Conservation (phyloP, 2,329 filamentous ascomycete genomes). For the Ceratocystis eucalypticola region DNA sequence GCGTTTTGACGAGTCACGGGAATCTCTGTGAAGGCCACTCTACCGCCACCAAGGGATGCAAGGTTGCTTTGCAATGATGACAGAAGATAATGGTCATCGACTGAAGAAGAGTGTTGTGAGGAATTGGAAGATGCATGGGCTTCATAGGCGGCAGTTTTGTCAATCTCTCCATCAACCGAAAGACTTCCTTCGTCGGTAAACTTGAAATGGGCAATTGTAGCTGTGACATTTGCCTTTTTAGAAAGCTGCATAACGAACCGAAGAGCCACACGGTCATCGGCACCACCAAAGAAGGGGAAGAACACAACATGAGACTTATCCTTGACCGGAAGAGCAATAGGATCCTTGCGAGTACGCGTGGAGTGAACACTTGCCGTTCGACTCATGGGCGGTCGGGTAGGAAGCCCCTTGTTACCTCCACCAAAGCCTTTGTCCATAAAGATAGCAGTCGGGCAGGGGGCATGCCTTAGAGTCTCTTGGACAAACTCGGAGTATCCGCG, state of each 20-base stretch:
- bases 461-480: conserved; percentile 47
- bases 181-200: conserved; percentile 20
- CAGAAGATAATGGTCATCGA: conserved; percentile 13
- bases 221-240: conserved; percentile 63
- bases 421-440: conserved; percentile 53
- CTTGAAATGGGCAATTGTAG: conserved; percentile 49
- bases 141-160: not conserved
- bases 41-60: not conserved
- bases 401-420: not conserved
- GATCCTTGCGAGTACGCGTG: conserved; percentile 41
- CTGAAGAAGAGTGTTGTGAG: conserved; percentile 11
- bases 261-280: conserved; percentile 68
- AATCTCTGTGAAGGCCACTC: conserved; percentile 13
- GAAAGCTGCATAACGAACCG: conserved; percentile 73
- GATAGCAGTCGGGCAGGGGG: conserved; percentile 57
- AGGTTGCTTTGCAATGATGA: conserved; percentile 16
- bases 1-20: conserved; percentile 13
- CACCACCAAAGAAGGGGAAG: conserved; percentile 71
- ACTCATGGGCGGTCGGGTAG: conserved; percentile 10
- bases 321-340: conserved; percentile 42
- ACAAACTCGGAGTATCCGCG: conserved; percentile 58
- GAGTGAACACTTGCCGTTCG: conserved; percentile 45
- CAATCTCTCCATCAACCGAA: not conserved
- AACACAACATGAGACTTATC: conserved; percentile 73
- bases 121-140: not conserved